Conservation (phyloP, 345 rosid genomes). For the Streptanthus diversifolius region DNA sequence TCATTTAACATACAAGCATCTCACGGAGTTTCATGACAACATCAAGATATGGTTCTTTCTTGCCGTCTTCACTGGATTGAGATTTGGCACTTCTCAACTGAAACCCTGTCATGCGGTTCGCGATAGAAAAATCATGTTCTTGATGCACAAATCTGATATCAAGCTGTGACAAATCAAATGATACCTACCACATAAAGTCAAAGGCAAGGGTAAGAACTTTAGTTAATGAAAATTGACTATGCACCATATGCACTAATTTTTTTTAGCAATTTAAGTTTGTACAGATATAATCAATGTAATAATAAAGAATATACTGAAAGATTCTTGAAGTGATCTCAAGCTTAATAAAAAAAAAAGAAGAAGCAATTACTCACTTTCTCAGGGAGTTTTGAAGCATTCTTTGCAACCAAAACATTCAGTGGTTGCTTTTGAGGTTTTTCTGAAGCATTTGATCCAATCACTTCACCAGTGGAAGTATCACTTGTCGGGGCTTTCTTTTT, state of each 20-base stretch:
- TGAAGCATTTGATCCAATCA: constrained; percentile 32
- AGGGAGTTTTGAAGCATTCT: constrained; percentile 65
- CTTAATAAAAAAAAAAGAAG: background rate
- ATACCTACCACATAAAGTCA: constrained; percentile 49
- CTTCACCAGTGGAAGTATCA: constrained; percentile 42
- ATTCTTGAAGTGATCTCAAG: constrained; percentile 11
- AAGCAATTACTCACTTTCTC: constrained; percentile 77
- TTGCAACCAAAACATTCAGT: constrained; percentile 48
- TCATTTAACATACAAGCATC: constrained; percentile 64
- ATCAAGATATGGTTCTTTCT: constrained; percentile 77
- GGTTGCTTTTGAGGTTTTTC: constrained; percentile 53
- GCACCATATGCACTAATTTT: background rate
- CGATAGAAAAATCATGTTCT: constrained; percentile 57
- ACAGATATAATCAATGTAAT: background rate
- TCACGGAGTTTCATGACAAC: constrained; percentile 67
- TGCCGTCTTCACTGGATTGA: constrained; percentile 58
- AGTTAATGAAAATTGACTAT: background rate
- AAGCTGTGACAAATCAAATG: constrained; percentile 71
- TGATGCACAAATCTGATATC: constrained; percentile 69
- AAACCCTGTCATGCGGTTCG: constrained; percentile 76
- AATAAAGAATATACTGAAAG: background rate
- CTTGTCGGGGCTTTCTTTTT: constrained; percentile 49
- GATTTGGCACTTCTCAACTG: constrained; percentile 64
- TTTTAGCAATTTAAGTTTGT: background rate
- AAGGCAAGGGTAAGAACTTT: constrained; percentile 14